Conservation (phyloP, 345 rosid genomes). For the Passiflora organensis region DNA sequence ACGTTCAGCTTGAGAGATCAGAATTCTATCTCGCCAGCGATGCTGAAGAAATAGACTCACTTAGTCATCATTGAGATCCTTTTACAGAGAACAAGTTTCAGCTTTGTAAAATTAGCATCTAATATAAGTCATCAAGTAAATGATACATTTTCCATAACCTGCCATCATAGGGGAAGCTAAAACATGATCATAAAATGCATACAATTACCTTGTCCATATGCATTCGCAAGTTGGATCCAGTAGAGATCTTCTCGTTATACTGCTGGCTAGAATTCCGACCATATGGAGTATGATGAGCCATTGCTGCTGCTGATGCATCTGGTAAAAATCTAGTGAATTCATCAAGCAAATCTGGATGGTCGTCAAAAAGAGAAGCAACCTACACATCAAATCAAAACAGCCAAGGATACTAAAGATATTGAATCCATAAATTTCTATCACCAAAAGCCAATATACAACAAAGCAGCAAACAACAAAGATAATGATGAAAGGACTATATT, state of each 20-base stretch:
- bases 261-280: conserved; percentile 52
- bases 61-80: conserved; percentile 14
- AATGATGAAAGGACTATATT: background rate
- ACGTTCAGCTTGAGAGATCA: conserved; percentile 50
- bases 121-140: too few species aligned
- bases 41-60: conserved; percentile 44
- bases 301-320: conserved; percentile 49
- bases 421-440: too few species aligned
- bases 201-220: conserved; percentile 58
- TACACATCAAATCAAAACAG: conserved; percentile 30
- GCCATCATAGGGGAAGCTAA: background rate
- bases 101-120: too few species aligned
- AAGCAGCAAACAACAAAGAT: conserved; percentile 2
- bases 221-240: conserved; percentile 39
- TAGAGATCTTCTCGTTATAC: conserved; percentile 50
- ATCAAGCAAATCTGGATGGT: conserved; percentile 80
- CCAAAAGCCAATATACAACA: background rate
- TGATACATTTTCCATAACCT: background rate
- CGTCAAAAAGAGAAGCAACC: conserved; percentile 78
- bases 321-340: conserved; percentile 84
- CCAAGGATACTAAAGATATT: conserved; percentile 2
- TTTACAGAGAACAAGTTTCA: too few species aligned
- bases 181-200: background rate
- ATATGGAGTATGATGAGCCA: conserved; percentile 36
- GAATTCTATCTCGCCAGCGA: conserved; percentile 58